A percentile compares a stretch with the other conserved stretches of the same genome.
Conservation (phyloP, 2,329 filamentous ascomycete genomes). For the Alternaria tenuissima region DNA sequence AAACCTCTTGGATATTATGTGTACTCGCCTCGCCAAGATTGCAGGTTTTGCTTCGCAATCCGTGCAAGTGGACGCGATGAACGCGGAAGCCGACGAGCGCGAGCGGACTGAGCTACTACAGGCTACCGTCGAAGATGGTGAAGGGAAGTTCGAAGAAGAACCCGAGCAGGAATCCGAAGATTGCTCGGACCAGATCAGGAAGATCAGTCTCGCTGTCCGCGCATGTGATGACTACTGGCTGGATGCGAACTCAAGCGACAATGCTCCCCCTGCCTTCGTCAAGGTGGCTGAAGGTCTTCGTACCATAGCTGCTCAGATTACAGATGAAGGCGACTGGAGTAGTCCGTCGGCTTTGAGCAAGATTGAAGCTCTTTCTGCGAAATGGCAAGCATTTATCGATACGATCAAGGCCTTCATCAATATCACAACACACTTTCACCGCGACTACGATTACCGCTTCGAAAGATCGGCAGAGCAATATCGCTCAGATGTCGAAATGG, state of each 20-base stretch:
- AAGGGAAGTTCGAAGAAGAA: neutral
- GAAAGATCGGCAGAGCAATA: neutral
- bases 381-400: neutral
- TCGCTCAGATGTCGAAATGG: neutral
- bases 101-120: neutral
- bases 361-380: neutral
- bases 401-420: neutral
- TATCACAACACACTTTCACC: neutral
- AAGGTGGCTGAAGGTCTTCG: neutral
- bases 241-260: neutral
- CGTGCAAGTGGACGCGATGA: neutral
- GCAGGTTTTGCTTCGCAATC: neutral
- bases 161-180: neutral
- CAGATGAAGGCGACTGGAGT: neutral
- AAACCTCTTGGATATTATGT: neutral
- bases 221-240: neutral
- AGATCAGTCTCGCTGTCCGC: neutral
- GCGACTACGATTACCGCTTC: neutral
- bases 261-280: neutral
- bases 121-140: neutral
- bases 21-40: neutral
- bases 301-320: neutral
- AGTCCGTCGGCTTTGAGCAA: neutral
- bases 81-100: neutral
- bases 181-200: neutral